These are phyloP conservation scores for Claviceps sp. DNA, from an alignment of 2,329 filamentous ascomycete species.

Conservation along the genomic window DNA sequence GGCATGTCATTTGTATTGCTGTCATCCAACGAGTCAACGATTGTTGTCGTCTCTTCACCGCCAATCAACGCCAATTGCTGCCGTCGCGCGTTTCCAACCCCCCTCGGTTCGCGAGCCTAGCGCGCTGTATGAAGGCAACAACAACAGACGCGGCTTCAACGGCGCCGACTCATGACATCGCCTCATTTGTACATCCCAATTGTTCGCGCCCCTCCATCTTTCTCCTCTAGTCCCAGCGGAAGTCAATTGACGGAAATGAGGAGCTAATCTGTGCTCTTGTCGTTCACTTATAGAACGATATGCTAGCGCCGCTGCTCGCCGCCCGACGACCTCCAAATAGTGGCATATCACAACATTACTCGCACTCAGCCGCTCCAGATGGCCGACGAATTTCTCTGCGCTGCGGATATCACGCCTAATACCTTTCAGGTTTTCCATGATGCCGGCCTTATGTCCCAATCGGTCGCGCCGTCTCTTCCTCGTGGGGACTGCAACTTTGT, in stretches of 20 bases:
- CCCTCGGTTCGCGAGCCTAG: not conserved
- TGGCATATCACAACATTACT: not conserved
- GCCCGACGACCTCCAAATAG: not conserved
- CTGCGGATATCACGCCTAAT: constrained; percentile 27
- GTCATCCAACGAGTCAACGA: not conserved
- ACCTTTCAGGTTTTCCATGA: constrained; percentile 45
- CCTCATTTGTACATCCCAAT: not conserved
- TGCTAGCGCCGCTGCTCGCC: not conserved
- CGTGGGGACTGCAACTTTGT: constrained; percentile 45
- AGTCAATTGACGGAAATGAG: not conserved
- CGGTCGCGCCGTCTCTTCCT: constrained; percentile 26
- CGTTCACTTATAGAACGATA: not conserved
- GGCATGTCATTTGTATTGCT: not conserved
- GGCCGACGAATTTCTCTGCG: constrained; percentile 37
- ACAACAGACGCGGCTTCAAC: not conserved
- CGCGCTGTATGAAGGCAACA: not conserved
- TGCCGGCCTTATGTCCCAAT: constrained; percentile 17
- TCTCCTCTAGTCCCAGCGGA: not conserved
- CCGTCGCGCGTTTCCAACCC: not conserved
- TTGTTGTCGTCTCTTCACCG: not conserved
- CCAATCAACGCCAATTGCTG: not conserved
- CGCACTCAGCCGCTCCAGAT: constrained; percentile 20
- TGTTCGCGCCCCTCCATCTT: not conserved
- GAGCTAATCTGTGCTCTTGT: not conserved
- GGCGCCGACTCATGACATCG: not conserved